phyloP scores from a whole-genome alignment of 2,329 filamentous ascomycete genomes.

The Aspergillus cejpii region DNA sequence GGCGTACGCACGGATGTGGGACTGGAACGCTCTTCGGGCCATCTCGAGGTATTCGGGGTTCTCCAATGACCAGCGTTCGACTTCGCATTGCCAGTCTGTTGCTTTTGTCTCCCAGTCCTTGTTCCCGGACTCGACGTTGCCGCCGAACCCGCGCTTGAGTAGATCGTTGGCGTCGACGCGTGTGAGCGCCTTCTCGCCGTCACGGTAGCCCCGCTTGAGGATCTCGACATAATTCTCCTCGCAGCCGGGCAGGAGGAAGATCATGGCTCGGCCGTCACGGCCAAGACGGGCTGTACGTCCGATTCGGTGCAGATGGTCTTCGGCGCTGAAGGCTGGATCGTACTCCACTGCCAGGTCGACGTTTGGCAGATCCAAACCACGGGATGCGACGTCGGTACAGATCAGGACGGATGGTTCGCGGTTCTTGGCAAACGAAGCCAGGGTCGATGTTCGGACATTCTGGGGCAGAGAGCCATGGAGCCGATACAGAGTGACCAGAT shows the following conservation, averaged over 20 bases:
- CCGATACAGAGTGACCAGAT: conserved; percentile 71
- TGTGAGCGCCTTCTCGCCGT: conserved; percentile 57
- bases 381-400: conserved; percentile 91
- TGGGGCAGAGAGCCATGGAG: conserved; percentile 91
- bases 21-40: conserved; percentile 79
- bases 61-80: conserved; percentile 60
- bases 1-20: conserved; percentile 87
- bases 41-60: conserved; percentile 67
- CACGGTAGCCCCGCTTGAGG: conserved; percentile 63
- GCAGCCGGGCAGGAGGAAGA: conserved; percentile 83
- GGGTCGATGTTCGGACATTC: conserved; percentile 75
- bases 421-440: conserved; percentile 69
- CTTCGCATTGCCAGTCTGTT: conserved; percentile 60
- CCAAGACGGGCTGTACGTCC: conserved; percentile 92
- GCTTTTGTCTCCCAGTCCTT: conserved; percentile 58
- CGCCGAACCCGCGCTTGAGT: conserved; percentile 58
- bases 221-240: conserved; percentile 87
- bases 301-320: conserved; percentile 90
- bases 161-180: conserved; percentile 60
- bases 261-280: conserved; percentile 72
- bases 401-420: conserved; percentile 73
- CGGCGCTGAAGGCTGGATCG: conserved; percentile 86
- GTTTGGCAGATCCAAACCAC: conserved; percentile 89
- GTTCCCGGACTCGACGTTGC: conserved; percentile 35
- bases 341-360: conserved; percentile 95